Evolutionary conservation across 495 filamentous ascomycete genomes (phyloP).

Genomic region (Podospora tetraspora): DNA sequence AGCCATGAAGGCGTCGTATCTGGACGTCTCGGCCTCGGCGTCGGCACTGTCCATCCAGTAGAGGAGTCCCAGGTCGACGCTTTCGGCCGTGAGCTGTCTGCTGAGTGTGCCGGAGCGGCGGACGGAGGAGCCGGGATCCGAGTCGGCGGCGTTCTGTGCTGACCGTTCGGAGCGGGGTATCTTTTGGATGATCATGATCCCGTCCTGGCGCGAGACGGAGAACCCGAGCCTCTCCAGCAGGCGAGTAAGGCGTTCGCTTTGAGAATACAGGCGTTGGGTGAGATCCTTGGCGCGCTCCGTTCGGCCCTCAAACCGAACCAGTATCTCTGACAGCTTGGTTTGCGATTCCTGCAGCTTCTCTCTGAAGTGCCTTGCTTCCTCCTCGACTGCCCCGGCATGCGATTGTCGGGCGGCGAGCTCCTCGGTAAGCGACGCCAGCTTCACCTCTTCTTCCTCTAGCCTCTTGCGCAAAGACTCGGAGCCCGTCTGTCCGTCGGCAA

Average conservation of each 20-base stretch:
- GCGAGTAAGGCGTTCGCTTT: slow-evolving; percentile 67
- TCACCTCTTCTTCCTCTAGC: slow-evolving; percentile 63
- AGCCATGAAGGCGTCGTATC: slow-evolving; percentile 66
- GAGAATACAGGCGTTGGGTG: slow-evolving; percentile 69
- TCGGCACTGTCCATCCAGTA: slow-evolving; percentile 73
- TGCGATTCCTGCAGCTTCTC: slow-evolving; percentile 49
- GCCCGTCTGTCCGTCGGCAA: slow-evolving; percentile 73
- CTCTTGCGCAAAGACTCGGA: slow-evolving; percentile 68
- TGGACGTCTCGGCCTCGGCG: slow-evolving; percentile 58
- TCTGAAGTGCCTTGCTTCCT: slow-evolving; percentile 57
- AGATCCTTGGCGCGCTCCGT: slow-evolving; percentile 70
- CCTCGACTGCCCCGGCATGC: slow-evolving; percentile 59
- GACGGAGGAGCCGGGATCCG: slow-evolving; percentile 56
- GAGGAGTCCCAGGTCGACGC: slow-evolving; percentile 58
- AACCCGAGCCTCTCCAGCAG: slow-evolving; percentile 85
- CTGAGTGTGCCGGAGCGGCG: slow-evolving; percentile 43
- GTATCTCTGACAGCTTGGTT: slow-evolving; percentile 46
- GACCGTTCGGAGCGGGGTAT: slow-evolving; percentile 59
- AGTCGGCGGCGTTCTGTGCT: slow-evolving; percentile 48
- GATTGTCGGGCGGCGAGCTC: slow-evolving; percentile 62
- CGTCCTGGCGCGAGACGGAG: slow-evolving; percentile 66
- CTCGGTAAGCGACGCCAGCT: slow-evolving; percentile 53
- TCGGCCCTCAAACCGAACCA: slow-evolving; percentile 54
- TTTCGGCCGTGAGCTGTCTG: slow-evolving; percentile 40
- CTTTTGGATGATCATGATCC: slow-evolving; percentile 69